A percentile compares a stretch with the other conserved stretches of the same genome.
phyloP scores from a whole-genome alignment of 352 stramenopile species.

The Stephanocyclus meneghinianus region DNA sequence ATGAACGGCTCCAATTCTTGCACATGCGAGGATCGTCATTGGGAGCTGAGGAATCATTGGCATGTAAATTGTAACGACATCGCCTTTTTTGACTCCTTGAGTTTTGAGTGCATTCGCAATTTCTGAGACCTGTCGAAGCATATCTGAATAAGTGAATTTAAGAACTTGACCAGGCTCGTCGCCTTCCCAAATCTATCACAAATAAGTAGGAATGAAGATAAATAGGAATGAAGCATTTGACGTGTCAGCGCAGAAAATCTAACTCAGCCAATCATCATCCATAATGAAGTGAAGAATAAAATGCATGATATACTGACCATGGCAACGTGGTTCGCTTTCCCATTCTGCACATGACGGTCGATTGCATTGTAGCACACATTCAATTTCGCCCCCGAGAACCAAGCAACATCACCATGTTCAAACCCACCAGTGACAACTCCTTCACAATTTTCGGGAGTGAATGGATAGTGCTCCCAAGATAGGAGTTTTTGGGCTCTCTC shows the following conservation, averaged over 20 bases:
- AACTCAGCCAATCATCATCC: background rate
- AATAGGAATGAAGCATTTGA: background rate
- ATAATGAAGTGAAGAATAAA: background rate
- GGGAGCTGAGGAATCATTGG: constrained; percentile 97
- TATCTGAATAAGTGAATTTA: constrained; percentile 89
- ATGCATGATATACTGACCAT: constrained; percentile 83
- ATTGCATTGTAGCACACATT: constrained; percentile 94
- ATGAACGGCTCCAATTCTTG: constrained; percentile 95
- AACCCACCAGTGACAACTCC: constrained; percentile 80
- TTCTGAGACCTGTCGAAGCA: constrained; percentile 87
- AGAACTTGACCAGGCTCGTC: constrained; percentile 91
- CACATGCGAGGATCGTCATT: constrained; percentile 95
- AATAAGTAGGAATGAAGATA: background rate
- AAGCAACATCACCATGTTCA: constrained; percentile 72
- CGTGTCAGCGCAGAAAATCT: background rate
- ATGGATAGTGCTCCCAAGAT: constrained; percentile 82
- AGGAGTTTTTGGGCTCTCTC: constrained; percentile 87
- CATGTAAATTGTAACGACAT: constrained; percentile 98
- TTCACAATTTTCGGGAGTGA: constrained; percentile 27
- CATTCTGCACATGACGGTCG: constrained; percentile 86
- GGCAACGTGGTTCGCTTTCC: constrained; percentile 39
- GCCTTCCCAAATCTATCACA: constrained; percentile 90
- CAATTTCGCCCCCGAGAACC: constrained; percentile 92
- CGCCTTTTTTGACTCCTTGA: constrained; percentile 86
- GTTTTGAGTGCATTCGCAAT: constrained; percentile 94